Evolutionary conservation across 192 early-diverging fungal species (phyloP).

Genomic region (Rhizoclosmatium globosum): DNA sequence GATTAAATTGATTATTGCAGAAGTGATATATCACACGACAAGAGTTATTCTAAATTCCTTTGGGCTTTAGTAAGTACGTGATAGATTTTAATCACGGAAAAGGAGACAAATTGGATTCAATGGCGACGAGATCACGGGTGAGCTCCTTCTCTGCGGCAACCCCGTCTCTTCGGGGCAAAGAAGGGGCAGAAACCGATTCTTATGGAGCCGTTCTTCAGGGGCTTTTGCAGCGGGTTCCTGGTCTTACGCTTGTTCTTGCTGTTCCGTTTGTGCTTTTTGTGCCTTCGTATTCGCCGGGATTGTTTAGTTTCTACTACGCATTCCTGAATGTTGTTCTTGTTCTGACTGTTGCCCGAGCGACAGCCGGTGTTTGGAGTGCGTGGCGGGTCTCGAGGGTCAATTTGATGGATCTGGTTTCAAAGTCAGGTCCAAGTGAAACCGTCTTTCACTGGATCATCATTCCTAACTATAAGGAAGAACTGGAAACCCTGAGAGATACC

Average conservation of each 20-base stretch:
- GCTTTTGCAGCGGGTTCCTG: slow-evolving; percentile 56
- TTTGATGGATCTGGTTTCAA: slow-evolving; percentile 47
- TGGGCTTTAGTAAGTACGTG: too few relatives aligned
- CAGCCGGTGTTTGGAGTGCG: slow-evolving; percentile 46
- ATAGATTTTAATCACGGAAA: too few relatives aligned
- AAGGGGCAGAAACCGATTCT: too few relatives aligned
- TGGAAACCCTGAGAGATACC: slow-evolving; percentile 58
- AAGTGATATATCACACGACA: too few relatives aligned
- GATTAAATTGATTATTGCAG: too few relatives aligned
- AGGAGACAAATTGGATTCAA: too few relatives aligned
- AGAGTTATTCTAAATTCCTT: too few relatives aligned
- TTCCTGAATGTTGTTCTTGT: slow-evolving; percentile 51
- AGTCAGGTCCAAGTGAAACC: not conserved
- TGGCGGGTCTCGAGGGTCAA: slow-evolving; percentile 45
- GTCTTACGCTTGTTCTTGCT: slow-evolving; percentile 39
- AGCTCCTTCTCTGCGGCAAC: too few relatives aligned
- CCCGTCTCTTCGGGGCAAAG: too few relatives aligned
- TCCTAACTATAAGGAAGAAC: slow-evolving; percentile 67
- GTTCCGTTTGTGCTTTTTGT: slow-evolving; percentile 53
- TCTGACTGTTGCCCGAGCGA: slow-evolving; percentile 45
- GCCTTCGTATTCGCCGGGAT: slow-evolving; percentile 50
- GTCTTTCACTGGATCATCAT: slow-evolving; percentile 61
- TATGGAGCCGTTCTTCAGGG: slow-evolving; percentile 19
- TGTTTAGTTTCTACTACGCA: slow-evolving; percentile 54
- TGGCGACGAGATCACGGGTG: too few relatives aligned